These are phyloP conservation scores for Thalassiosira mediterranea DNA, from an alignment of 352 stramenopile genomes.

Conservation along the genomic window DNA sequence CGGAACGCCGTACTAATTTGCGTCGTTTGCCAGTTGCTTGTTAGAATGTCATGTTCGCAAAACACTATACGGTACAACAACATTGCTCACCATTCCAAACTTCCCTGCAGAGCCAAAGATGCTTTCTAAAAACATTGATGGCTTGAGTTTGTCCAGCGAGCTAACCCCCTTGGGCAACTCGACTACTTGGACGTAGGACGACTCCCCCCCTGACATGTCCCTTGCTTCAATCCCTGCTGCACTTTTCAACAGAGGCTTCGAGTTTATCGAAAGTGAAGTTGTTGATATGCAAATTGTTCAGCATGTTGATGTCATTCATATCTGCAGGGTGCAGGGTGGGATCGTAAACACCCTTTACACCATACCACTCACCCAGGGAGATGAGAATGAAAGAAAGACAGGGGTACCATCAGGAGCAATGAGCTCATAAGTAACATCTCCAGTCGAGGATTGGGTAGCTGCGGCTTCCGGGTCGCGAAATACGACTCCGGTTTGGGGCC, in stretches of 20 bases:
- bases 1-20: too few species aligned
- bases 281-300: background rate
- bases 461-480: constrained; percentile 45
- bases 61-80: background rate
- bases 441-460: constrained; percentile 20
- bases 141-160: constrained; percentile 34
- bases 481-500: constrained; percentile 51
- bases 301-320: background rate
- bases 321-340: too few species aligned
- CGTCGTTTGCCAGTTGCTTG: too few species aligned
- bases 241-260: constrained; percentile 45
- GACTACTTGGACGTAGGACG: constrained; percentile 51
- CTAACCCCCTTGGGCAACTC: constrained; percentile 43
- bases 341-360: too few species aligned
- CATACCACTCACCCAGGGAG: constrained; percentile 45
- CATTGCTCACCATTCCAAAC: constrained; percentile 28
- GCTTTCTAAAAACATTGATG: constrained; percentile 30
- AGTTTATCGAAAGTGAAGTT: background rate
- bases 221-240: constrained; percentile 46
- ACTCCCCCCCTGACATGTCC: constrained; percentile 47
- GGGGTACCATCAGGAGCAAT: constrained; percentile 48
- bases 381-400: constrained; percentile 45
- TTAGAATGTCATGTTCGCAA: constrained; percentile 42
- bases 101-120: constrained; percentile 53
- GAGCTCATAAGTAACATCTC: constrained; percentile 49